Evolutionary conservation across 768 basidiomycete genomes (phyloP).

Genomic region (Cystofilobasidium bisporidii): DNA sequence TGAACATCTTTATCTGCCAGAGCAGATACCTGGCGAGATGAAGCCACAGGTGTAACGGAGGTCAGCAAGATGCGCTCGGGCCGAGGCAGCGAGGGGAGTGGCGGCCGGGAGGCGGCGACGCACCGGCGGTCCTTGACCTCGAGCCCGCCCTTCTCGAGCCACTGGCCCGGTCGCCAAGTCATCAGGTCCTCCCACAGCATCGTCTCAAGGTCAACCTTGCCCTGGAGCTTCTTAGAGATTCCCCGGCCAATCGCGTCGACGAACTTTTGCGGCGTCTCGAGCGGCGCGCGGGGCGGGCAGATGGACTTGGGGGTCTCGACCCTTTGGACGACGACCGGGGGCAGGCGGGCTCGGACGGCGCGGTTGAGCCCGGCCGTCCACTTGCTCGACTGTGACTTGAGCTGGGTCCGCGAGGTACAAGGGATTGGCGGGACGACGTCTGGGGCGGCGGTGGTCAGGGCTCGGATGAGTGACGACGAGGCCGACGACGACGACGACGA

Average conservation of each 20-base stretch:
- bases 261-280: conserved; percentile 3
- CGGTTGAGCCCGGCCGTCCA: not conserved
- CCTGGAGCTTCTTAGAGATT: not conserved
- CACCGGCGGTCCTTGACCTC: not conserved
- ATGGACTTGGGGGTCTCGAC: not conserved
- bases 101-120: no score
- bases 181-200: not conserved
- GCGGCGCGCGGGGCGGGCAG: not conserved
- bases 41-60: not conserved
- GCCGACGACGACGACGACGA: not conserved
- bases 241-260: not conserved
- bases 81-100: not conserved
- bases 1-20: conserved; percentile 76
- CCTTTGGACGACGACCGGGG: not conserved
- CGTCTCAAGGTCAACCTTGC: not conserved
- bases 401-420: not conserved
- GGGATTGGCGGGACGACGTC: no score
- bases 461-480: not conserved
- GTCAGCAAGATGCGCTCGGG: no score
- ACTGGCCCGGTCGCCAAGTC: not conserved
- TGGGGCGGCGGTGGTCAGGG: not conserved
- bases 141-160: not conserved
- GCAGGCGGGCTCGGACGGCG: not conserved
- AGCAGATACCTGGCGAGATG: conserved; percentile 56
- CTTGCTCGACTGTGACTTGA: not conserved